phyloP scores from a whole-genome alignment of 495 filamentous ascomycete species.

The Gamarada debralockiae region DNA sequence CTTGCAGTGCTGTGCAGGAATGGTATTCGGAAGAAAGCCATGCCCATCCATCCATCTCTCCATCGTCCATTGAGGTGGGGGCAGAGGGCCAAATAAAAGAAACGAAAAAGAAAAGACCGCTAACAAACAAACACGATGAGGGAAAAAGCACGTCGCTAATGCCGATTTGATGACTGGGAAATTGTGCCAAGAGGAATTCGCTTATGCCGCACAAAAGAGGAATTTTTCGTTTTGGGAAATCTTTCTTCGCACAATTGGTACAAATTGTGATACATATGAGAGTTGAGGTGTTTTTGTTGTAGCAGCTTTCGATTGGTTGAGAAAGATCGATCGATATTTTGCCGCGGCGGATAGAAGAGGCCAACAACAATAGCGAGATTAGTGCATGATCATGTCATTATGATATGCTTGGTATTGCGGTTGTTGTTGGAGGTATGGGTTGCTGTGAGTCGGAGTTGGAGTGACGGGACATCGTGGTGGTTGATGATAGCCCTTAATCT shows the following conservation, averaged over 20 bases:
- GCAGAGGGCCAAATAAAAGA: neutral
- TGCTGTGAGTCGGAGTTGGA: constrained; percentile 39
- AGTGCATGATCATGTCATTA: constrained; percentile 23
- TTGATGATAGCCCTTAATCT: constrained; percentile 43
- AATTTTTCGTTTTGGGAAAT: constrained; percentile 14
- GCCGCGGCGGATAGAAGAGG: neutral
- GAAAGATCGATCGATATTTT: constrained; percentile 6
- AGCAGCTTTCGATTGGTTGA: constrained; percentile 8
- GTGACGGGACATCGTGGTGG: constrained; percentile 48
- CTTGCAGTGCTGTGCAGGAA: neutral
- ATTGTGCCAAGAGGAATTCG: constrained; percentile 26
- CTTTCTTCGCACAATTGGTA: constrained; percentile 8
- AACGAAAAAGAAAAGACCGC: constrained; percentile 13
- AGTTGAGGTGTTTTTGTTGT: constrained; percentile 29
- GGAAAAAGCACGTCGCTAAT: constrained; percentile 26
- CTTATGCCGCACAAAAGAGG: constrained; percentile 27
- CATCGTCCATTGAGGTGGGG: too few species aligned
- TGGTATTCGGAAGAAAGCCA: neutral
- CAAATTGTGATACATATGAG: constrained; percentile 33
- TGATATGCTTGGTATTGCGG: constrained; percentile 28
- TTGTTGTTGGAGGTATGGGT: constrained; percentile 21
- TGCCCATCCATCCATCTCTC: neutral
- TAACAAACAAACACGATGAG: constrained; percentile 14
- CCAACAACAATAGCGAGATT: constrained; percentile 1
- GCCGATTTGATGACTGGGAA: constrained; percentile 30